Evolutionary conservation across 2,329 filamentous ascomycete genomes (phyloP).

Genomic region (Fusarium hostae): DNA sequence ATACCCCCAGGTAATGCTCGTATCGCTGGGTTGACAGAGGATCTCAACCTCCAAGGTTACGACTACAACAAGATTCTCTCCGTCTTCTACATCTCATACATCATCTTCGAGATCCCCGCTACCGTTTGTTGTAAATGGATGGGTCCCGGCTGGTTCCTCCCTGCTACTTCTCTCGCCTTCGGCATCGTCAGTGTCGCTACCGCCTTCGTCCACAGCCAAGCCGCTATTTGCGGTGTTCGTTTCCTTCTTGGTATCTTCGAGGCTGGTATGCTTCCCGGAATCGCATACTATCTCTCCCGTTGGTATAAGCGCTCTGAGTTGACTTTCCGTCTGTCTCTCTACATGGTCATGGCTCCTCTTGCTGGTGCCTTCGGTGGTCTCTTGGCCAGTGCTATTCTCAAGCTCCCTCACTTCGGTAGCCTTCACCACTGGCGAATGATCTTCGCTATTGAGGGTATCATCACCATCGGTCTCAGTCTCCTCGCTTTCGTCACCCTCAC

Average conservation of each 20-base stretch:
- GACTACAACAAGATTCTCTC: slow-evolving; percentile 73
- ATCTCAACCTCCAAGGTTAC: slow-evolving; percentile 65
- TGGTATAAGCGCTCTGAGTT: slow-evolving; percentile 74
- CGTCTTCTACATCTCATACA: slow-evolving; percentile 73
- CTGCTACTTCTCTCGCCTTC: slow-evolving; percentile 65
- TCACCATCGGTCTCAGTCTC: slow-evolving; percentile 63
- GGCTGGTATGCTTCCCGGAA: slow-evolving; percentile 73
- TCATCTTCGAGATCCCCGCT: slow-evolving; percentile 72
- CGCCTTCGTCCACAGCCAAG: slow-evolving; percentile 66
- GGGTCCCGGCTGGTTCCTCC: slow-evolving; percentile 73
- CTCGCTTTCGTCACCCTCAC: slow-evolving; percentile 72
- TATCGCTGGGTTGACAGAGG: slow-evolving; percentile 66
- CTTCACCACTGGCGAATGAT: slow-evolving; percentile 75
- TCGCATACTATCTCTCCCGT: slow-evolving; percentile 72
- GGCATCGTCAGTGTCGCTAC: slow-evolving; percentile 69
- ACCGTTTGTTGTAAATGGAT: slow-evolving; percentile 73
- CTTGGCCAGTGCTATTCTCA: slow-evolving; percentile 70
- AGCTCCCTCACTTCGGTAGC: slow-evolving; percentile 64
- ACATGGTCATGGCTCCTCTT: slow-evolving; percentile 73
- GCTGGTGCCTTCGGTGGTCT: slow-evolving; percentile 76
- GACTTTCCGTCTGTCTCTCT: slow-evolving; percentile 70
- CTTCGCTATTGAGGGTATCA: slow-evolving; percentile 75
- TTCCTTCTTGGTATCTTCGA: slow-evolving; percentile 72
- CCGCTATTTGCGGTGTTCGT: slow-evolving; percentile 63
- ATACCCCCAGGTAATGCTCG: slow-evolving; percentile 57